Evolutionary conservation across 768 basidiomycete genomes (phyloP).

Genomic region (Astraeus odoratus): DNA sequence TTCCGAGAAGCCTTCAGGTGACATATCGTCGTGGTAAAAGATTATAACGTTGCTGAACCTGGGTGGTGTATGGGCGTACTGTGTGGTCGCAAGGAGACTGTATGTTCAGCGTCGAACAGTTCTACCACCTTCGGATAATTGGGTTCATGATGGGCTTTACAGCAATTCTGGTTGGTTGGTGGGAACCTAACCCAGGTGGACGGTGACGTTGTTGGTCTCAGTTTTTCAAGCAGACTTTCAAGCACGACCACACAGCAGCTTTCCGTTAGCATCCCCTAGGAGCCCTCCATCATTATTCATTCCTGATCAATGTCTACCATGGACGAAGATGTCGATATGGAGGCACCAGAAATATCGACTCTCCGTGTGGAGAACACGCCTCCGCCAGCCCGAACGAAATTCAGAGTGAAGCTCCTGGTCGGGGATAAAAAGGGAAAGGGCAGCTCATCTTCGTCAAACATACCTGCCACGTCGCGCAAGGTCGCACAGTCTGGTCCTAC

Average conservation of each 20-base stretch:
- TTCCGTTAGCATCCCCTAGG: background rate
- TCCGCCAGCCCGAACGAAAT: slow-evolving; percentile 42
- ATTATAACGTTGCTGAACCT: background rate
- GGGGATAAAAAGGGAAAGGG: slow-evolving; percentile 36
- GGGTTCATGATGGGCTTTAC: background rate
- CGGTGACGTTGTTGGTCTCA: no score
- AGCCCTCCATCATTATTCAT: no score
- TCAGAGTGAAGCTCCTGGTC: slow-evolving; percentile 46
- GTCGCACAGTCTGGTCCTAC: slow-evolving; percentile 12
- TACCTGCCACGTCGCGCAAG: slow-evolving; percentile 16
- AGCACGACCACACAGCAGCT: background rate
- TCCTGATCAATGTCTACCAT: slow-evolving; percentile 12
- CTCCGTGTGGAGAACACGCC: slow-evolving; percentile 68
- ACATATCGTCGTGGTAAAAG: background rate
- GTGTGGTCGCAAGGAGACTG: background rate
- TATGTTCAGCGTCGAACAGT: background rate
- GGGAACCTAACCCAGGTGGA: background rate
- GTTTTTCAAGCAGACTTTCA: background rate
- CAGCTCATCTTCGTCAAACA: slow-evolving; percentile 28
- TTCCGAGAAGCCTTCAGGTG: background rate
- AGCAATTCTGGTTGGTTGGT: background rate
- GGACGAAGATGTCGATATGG: slow-evolving; percentile 54
- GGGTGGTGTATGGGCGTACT: background rate
- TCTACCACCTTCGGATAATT: background rate
- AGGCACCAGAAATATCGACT: slow-evolving; percentile 77